Evolutionary conservation across 2,329 filamentous ascomycete species (phyloP).

Genomic region (Epichloe sylvatica): DNA sequence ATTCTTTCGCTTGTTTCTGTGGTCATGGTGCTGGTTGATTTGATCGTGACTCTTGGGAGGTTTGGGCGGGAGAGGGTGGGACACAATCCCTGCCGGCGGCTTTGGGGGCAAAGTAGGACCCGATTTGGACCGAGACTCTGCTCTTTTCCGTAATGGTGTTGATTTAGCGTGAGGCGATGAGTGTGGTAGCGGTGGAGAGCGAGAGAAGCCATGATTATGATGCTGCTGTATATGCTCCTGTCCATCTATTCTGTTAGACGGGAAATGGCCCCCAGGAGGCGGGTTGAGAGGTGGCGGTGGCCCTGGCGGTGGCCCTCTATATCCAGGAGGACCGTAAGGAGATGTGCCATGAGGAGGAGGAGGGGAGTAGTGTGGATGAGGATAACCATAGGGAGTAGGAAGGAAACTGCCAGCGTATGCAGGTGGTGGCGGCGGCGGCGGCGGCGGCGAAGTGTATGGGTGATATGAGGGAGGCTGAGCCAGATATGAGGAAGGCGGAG

Average conservation of each 20-base stretch:
- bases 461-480: slow-evolving; percentile 14
- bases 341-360: slow-evolving; percentile 10
- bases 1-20: slow-evolving; percentile 18
- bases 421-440: slow-evolving; percentile 2
- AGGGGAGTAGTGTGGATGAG: slow-evolving; percentile 12
- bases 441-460: slow-evolving; percentile 8
- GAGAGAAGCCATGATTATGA: slow-evolving; percentile 3
- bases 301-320: slow-evolving; percentile 1
- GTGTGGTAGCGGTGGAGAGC: slow-evolving; percentile 1
- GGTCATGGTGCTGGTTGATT: slow-evolving; percentile 15
- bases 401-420: slow-evolving; percentile 12
- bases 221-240: slow-evolving; percentile 2
- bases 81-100: slow-evolving; percentile 5
- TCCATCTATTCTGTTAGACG: not conserved
- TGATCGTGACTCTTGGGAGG: slow-evolving; percentile 17
- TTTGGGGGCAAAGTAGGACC: slow-evolving; percentile 5
- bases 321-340: slow-evolving; percentile 8
- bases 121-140: not conserved
- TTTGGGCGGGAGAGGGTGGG: slow-evolving; percentile 19
- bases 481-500: slow-evolving; percentile 11
- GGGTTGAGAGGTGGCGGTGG: slow-evolving; percentile 6
- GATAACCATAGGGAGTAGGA: slow-evolving; percentile 13
- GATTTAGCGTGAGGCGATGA: not conserved
- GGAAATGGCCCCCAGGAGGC: slow-evolving; percentile 3
- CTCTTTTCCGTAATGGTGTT: not conserved